Evolutionary conservation across 805 yeast genomes (phyloP).

Genomic region (Candida arabinofermentans): DNA sequence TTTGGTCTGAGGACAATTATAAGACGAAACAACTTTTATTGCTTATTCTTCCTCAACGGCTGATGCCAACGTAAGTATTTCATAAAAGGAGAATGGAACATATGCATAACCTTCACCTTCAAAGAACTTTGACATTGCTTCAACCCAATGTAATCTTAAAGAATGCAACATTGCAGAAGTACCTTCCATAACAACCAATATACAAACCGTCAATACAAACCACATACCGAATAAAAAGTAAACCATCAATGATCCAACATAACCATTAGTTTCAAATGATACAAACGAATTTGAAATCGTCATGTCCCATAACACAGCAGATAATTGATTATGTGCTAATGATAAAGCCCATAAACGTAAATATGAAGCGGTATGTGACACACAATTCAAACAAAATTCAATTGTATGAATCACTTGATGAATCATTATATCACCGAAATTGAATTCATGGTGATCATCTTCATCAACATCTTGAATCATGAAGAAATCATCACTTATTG

Average conservation of each 20-base stretch:
- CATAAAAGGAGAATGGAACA: constrained; percentile 54
- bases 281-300: constrained; percentile 59
- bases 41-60: constrained; percentile 3
- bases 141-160: constrained; percentile 77
- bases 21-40: too few relatives aligned
- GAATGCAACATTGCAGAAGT: constrained; percentile 83
- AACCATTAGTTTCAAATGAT: constrained; percentile 43
- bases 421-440: constrained; percentile 67
- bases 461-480: constrained; percentile 24
- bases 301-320: constrained; percentile 74
- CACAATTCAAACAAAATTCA: constrained; percentile 76
- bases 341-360: constrained; percentile 77
- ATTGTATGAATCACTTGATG: constrained; percentile 80
- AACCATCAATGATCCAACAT: constrained; percentile 52
- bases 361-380: constrained; percentile 76
- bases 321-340: constrained; percentile 74
- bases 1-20: too few relatives aligned
- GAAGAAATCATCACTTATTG: constrained; percentile 27
- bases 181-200: constrained; percentile 76
- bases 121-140: constrained; percentile 75
- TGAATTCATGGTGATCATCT: constrained; percentile 38
- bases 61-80: constrained; percentile 18
- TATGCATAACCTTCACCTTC: constrained; percentile 73
- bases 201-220: constrained; percentile 66
- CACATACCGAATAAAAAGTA: constrained; percentile 67